Conservation (phyloP, 2,329 filamentous ascomycete species). For the Didymella pomorum region DNA sequence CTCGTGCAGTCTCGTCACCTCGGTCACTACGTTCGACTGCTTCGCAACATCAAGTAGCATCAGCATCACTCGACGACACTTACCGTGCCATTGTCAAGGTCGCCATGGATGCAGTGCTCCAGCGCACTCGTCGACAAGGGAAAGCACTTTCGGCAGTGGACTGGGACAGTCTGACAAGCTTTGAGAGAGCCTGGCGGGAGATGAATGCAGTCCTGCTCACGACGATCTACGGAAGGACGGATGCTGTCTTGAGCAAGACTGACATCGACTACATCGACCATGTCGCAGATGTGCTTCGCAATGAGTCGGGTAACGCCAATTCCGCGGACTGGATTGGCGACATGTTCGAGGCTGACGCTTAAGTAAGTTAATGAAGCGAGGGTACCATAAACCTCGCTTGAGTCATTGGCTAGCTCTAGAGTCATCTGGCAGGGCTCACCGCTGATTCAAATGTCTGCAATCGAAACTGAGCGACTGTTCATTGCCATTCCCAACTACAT, state of each 20-base stretch:
- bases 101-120: constrained; percentile 17
- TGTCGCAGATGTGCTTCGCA: constrained; percentile 20
- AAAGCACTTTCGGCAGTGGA: constrained; percentile 16
- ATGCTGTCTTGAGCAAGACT: constrained; percentile 16
- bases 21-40: not conserved
- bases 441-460: not conserved
- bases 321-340: constrained; percentile 7
- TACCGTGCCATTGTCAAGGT: constrained; percentile 22
- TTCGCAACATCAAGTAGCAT: not conserved
- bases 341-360: constrained; percentile 2
- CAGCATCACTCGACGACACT: constrained; percentile 4
- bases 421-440: not conserved
- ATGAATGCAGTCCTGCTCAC: constrained; percentile 25
- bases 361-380: not conserved
- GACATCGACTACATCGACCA: constrained; percentile 29
- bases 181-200: constrained; percentile 32
- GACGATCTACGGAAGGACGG: constrained; percentile 27
- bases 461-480: not conserved
- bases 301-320: not conserved
- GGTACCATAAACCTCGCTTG: not conserved
- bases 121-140: constrained; percentile 24
- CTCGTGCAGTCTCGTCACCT: constrained; percentile 7
- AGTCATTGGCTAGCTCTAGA: not conserved
- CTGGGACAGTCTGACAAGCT: constrained; percentile 12
- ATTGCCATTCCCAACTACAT: not conserved